phyloP scores from a whole-genome alignment of 345 rosid genomes.

The Reutealis trisperma region DNA sequence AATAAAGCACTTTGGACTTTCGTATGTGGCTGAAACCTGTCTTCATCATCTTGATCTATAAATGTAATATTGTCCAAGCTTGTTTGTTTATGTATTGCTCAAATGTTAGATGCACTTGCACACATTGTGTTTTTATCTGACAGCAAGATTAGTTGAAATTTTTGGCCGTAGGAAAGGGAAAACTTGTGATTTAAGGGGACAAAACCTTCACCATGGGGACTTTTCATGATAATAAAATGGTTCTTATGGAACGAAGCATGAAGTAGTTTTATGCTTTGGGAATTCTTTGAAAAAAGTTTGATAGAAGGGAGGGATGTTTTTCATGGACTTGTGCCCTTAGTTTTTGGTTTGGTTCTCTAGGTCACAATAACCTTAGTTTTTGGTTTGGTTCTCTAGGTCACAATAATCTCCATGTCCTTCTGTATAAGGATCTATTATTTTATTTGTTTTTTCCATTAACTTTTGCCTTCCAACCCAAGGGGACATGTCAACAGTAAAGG shows the following conservation, averaged over 20 bases:
- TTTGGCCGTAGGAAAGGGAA: not conserved
- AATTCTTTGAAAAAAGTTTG: not conserved
- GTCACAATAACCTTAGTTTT: not conserved
- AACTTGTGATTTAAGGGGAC: not conserved
- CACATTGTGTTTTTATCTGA: not conserved
- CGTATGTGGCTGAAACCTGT: not conserved
- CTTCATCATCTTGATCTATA: not conserved
- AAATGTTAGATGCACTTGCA: not conserved
- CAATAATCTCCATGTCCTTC: not conserved
- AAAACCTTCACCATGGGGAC: not conserved
- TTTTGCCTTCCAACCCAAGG: too few relatives aligned
- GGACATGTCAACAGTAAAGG: too few relatives aligned
- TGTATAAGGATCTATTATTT: not conserved
- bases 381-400: not conserved
- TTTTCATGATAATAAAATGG: not conserved
- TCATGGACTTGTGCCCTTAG: not conserved
- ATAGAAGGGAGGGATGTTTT: not conserved
- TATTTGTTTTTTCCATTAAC: too few relatives aligned
- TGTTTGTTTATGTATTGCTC: too few relatives aligned
- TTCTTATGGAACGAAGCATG: not conserved
- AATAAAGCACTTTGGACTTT: not conserved
- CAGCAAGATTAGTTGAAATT: not conserved
- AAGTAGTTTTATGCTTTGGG: not conserved
- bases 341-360: not conserved
- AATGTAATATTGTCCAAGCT: not conserved